phyloP scores from a whole-genome alignment of 1,284 basidiomycete species.

The Neolentinus lepideus region DNA sequence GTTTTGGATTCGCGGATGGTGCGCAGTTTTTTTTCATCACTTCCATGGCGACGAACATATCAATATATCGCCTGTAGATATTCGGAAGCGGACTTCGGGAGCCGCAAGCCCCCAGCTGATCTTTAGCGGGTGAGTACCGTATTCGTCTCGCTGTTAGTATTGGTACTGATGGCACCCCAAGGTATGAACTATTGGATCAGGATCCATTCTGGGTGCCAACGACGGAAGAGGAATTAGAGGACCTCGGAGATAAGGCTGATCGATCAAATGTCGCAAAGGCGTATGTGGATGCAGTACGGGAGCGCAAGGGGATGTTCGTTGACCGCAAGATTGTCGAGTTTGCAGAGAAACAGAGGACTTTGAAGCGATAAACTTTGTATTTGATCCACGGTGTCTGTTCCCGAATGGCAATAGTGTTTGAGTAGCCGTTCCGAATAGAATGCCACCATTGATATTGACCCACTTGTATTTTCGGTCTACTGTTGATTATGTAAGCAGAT shows the following conservation, averaged over 20 bases:
- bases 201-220: slow-evolving; percentile 99
- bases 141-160: not conserved
- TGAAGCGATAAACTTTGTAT: slow-evolving; percentile 60
- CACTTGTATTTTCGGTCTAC: too few relatives aligned
- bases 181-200: slow-evolving; percentile 83
- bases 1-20: slow-evolving; percentile 98
- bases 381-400: not conserved
- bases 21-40: slow-evolving; percentile 12
- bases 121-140: slow-evolving; percentile 79
- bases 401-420: not conserved
- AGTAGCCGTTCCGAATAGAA: not conserved
- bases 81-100: slow-evolving; percentile 93
- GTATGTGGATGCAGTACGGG: slow-evolving; percentile 90
- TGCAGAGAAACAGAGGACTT: slow-evolving; percentile 95
- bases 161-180: slow-evolving; percentile 18
- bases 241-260: slow-evolving; percentile 95
- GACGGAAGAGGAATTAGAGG: slow-evolving; percentile 96
- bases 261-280: slow-evolving; percentile 89
- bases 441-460: too few relatives aligned
- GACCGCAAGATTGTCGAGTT: slow-evolving; percentile 89
- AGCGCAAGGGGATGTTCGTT: slow-evolving; percentile 93
- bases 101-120: slow-evolving; percentile 96
- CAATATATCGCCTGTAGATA: slow-evolving; percentile 47
- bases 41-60: not conserved
- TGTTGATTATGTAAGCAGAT: not conserved